Evolutionary conservation across 2,329 filamentous ascomycete genomes (phyloP), one percentile per base, ranked within the genome.

Genomic region (Clonostachys rosea): DNA sequence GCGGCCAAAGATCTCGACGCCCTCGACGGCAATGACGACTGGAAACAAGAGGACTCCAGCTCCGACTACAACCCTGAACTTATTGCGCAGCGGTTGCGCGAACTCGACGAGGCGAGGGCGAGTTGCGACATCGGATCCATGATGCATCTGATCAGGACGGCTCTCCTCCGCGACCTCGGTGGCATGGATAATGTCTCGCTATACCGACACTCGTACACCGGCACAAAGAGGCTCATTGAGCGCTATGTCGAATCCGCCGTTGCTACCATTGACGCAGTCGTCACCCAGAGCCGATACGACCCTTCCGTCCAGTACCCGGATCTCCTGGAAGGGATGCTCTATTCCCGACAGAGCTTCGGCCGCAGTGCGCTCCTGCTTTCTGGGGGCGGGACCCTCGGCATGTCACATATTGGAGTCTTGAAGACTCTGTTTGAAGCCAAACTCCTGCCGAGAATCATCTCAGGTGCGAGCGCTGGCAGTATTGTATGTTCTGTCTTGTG

Each of bases 351-450:
- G 59, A 87, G 87, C 35, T 95, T 91, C 59, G 90, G 90, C n/a
- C 79, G 90, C 51, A 94, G 86, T 52, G 91, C 89, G 0, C 69
- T 96, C 44, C 73, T 95, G 10, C 72, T 96, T 10, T 95, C 90
- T 5, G 91, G 91, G 8, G 91, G 91, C 3, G 90, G 87, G 2
- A 94, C 91, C 1, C 90, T 95, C 67, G 91, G 91, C 39, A 95
- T 96, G 88, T 88, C 88, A 50, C 91, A 96, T 62, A 87, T 95
- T 47, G 91, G 91, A 2, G 90, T 96, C 4, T 71, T 95, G 47
- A 95, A 95, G 64, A 79, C 86, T 5, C 74, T 96, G 4, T 91
- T 84, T 63, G 83, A 94, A 58, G 76, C 81, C 5, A 79, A 81
- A 8, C 73, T 95, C 12, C 74, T 96, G 3, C 91, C 91, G 4